Evolutionary conservation across 805 yeast species (phyloP).

Genomic region (Komagataella mondaviorum): DNA sequence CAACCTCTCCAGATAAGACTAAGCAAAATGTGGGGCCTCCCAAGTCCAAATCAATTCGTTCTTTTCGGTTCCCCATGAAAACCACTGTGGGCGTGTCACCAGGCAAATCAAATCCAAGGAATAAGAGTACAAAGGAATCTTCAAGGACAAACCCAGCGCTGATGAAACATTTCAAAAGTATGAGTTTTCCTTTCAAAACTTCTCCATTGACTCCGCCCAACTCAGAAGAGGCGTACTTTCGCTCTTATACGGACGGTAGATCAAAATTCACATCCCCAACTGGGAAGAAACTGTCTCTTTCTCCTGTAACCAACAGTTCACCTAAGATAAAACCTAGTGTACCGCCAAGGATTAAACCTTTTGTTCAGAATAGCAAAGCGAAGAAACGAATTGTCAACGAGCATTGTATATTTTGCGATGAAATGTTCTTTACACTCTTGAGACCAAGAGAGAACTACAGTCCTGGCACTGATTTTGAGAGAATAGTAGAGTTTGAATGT

Average conservation of each 20-base stretch:
- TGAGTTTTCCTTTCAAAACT: neutral
- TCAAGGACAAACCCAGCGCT: neutral
- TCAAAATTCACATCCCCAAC: neutral
- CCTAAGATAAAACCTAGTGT: neutral
- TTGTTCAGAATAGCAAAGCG: neutral
- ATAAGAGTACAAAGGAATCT: neutral
- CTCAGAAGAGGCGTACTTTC: neutral
- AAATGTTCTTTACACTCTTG: neutral
- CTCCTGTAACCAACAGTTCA: neutral
- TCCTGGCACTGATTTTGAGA: neutral
- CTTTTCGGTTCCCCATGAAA: neutral
- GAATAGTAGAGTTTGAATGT: neutral
- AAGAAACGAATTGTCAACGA: neutral
- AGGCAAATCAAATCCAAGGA: neutral
- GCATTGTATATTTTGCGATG: neutral
- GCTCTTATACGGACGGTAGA: neutral
- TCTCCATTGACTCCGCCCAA: neutral
- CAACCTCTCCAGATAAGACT: neutral
- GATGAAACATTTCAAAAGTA: neutral
- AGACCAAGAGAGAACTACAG: neutral
- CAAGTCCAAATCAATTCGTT: neutral
- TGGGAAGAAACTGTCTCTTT: neutral
- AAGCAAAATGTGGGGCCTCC: neutral
- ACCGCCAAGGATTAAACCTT: neutral
- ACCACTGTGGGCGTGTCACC: neutral